These are phyloP conservation scores for Penstemon newberryi DNA, from an alignment of 257 asterid species.

Conservation along the genomic window DNA sequence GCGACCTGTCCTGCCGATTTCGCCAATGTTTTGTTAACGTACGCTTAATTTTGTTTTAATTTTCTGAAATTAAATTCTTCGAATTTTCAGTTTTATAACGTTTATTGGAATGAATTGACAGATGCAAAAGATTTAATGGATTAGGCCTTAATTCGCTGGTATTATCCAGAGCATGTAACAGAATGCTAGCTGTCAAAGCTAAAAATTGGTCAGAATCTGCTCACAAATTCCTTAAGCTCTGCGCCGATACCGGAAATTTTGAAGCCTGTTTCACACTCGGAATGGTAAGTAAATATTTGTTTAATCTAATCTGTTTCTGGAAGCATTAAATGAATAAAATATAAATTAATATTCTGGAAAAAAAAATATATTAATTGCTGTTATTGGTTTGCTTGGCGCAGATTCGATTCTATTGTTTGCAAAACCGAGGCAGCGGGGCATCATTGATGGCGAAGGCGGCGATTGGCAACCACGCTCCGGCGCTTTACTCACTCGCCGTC, in stretches of 20 bases:
- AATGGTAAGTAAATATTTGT: conserved; percentile 57
- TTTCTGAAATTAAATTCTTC: neutral
- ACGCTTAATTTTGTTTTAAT: neutral
- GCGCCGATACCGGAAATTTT: conserved; percentile 82
- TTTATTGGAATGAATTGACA: conserved; percentile 32
- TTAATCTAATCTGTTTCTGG: neutral
- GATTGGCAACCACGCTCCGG: conserved; percentile 80
- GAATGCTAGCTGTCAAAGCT: conserved; percentile 62
- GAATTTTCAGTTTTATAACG: neutral
- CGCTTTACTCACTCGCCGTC: conserved; percentile 87
- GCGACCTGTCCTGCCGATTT: conserved; percentile 71
- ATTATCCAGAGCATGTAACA: conserved; percentile 60
- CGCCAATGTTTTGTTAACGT: conserved; percentile 63
- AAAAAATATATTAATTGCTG: too few species aligned
- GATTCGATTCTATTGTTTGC: conserved; percentile 91
- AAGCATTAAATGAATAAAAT: neutral
- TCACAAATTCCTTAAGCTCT: conserved; percentile 79
- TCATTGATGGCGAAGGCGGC: conserved; percentile 97
- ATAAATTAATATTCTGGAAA: too few species aligned
- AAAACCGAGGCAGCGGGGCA: conserved; percentile 82
- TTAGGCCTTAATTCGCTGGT: conserved; percentile 66
- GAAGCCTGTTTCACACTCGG: conserved; percentile 90
- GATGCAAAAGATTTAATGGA: conserved; percentile 82
- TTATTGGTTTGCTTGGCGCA: conserved; percentile 35
- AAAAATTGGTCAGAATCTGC: conserved; percentile 76